Conservation (phyloP, 164 flowering plant species). For the Santalum album region DNA sequence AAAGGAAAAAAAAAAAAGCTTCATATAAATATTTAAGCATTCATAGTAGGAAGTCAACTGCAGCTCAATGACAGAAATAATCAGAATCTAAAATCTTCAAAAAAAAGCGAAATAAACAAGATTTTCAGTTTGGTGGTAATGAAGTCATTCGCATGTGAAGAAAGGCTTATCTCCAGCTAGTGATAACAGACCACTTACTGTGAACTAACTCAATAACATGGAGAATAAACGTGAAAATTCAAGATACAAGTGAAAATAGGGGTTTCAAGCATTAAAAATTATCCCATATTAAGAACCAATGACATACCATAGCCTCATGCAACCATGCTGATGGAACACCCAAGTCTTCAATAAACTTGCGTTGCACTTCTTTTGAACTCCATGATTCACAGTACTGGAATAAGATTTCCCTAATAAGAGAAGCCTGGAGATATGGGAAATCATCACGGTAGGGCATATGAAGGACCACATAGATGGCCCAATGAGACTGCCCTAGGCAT, state of each 20-base stretch:
- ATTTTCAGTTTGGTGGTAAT: too few relatives aligned
- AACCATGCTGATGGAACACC: conserved; percentile 83
- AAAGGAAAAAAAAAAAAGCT: not conserved
- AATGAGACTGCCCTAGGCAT: conserved; percentile 74
- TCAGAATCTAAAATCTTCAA: too few relatives aligned
- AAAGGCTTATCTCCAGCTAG: too few relatives aligned
- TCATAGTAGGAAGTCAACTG: too few relatives aligned
- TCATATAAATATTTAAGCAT: too few relatives aligned
- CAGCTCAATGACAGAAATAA: too few relatives aligned
- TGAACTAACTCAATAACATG: too few relatives aligned
- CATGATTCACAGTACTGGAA: conserved; percentile 90
- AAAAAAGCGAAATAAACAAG: too few relatives aligned
- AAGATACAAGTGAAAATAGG: not conserved
- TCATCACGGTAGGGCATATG: conserved; percentile 77
- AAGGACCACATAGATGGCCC: conserved; percentile 98
- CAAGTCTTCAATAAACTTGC: conserved; percentile 67
- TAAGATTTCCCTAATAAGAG: conserved; percentile 73
- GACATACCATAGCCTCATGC: conserved; percentile 88
- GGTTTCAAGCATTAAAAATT: too few relatives aligned
- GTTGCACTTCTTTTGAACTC: conserved; percentile 66
- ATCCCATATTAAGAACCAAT: not conserved
- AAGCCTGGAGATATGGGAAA: conserved; percentile 72
- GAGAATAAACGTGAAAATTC: too few relatives aligned
- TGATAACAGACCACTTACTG: too few relatives aligned
- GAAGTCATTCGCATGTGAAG: too few relatives aligned